Base-by-base conservation (phyloP, 768 basidiomycete genomes). In the Saitozyma podzolica region DNA sequence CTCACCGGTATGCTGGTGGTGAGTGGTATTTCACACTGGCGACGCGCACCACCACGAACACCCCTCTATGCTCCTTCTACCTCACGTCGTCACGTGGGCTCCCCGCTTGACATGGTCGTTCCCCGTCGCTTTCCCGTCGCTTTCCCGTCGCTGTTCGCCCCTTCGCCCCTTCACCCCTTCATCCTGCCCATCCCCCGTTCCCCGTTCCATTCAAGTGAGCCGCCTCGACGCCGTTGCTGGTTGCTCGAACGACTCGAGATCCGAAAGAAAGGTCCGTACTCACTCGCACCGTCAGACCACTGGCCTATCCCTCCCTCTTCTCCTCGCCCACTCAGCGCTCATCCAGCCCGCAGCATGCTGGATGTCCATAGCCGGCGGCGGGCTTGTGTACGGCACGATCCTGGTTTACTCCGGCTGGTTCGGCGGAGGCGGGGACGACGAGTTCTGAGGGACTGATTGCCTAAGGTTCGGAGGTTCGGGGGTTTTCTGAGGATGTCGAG, bases 301-400 rank as follows among this genome's bases (percentile, higher is more conserved):
- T 41, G 96, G 96, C 42, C 91, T 98, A 66, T 90, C 94, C 13
- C 83, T 98, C 14, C 96, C 96, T 0, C 84, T 96, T 55, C 87
- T 97, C 41, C 85, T 98, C 39, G 89, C 92, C 1, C 96, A 98
- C 68, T 90, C 96, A 2, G 87, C 88, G 59, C 84, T 98, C 65
- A 96, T 98, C 70, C 83, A 85, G 63, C 83, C 86, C 3, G 87
- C 85, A 14, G 96, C 96, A 47, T 92, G 90, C 77, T 86, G 84
- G 72, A 97, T 99, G 96, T 92, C 92, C 17, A 91, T 97, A 63
- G 83, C 90, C 40, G 96, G 96, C 13, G 96, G 96, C 81, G 89
- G 87, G 86, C 89, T 82, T 71, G 91, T 96, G 1, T 95, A 95
- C 78, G 89, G 89, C 5, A 96, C 93, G 16, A 95, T 96, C 71